Conservation (phyloP, 2,329 filamentous ascomycete species). For the Botrytis aclada region DNA sequence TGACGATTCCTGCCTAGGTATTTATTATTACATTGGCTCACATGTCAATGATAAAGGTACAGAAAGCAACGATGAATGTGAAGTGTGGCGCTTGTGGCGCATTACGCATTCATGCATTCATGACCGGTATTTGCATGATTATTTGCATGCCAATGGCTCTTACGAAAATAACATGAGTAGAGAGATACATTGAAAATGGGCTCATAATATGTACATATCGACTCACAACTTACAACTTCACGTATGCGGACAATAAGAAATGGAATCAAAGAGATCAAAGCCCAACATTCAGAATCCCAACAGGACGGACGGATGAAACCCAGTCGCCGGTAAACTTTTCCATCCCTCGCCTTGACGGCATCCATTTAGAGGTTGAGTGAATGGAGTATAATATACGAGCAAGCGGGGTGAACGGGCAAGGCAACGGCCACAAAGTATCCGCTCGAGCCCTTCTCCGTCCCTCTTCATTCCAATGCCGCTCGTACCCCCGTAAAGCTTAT, state of each 20-base stretch:
- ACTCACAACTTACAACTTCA: not conserved
- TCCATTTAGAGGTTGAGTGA: not conserved
- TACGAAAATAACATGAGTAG: no score
- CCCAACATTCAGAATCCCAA: not conserved
- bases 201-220: not conserved
- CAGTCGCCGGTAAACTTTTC: not conserved
- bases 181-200: not conserved
- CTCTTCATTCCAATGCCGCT: not conserved
- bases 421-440: not conserved
- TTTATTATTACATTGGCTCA: not conserved
- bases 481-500: not conserved
- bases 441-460: not conserved
- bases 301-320: not conserved
- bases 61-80: not conserved
- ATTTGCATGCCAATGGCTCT: not conserved
- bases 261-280: not conserved
- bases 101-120: not conserved
- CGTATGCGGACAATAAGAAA: not conserved
- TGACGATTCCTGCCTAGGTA: not conserved
- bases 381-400: not conserved
- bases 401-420: not conserved
- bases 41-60: not conserved
- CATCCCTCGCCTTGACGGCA: not conserved
- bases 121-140: no score
- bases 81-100: slow-evolving; percentile 1